phyloP scores from a whole-genome alignment of 106 monocot genomes.

The Iris macrosiphon region DNA sequence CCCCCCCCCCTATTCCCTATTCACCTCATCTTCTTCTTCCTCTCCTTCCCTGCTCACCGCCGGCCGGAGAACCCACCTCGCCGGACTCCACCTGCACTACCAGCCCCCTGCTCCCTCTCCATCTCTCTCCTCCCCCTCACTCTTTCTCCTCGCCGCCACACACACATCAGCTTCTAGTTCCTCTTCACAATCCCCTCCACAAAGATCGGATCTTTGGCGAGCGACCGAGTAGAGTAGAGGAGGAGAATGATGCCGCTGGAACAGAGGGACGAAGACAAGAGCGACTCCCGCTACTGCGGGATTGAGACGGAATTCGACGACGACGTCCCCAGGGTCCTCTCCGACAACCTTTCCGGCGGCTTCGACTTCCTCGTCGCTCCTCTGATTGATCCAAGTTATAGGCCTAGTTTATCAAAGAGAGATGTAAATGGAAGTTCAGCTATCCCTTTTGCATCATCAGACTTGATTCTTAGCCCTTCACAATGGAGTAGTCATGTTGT shows the following conservation, averaged over 20 bases:
- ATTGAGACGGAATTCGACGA: slow-evolving; percentile 73
- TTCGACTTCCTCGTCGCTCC: slow-evolving; percentile 89
- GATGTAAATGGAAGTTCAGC: slow-evolving; percentile 13
- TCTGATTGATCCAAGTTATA: slow-evolving; percentile 35
- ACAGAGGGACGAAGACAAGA: slow-evolving; percentile 77
- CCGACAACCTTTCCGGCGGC: slow-evolving; percentile 44
- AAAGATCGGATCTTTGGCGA: too few relatives aligned
- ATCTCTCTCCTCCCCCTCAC: too few relatives aligned
- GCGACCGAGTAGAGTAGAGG: too few relatives aligned
- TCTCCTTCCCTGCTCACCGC: too few relatives aligned
- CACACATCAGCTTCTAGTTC: too few relatives aligned
- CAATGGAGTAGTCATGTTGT: slow-evolving; percentile 31
- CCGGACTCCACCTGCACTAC: too few relatives aligned
- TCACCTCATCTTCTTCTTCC: too few relatives aligned
- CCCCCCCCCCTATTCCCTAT: too few relatives aligned
- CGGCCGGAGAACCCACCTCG: too few relatives aligned
- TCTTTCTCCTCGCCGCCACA: too few relatives aligned
- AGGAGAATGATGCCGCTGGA: slow-evolving; percentile 99
- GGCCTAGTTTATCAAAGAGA: slow-evolving; percentile 24
- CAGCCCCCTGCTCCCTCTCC: too few relatives aligned
- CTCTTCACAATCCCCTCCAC: too few relatives aligned
- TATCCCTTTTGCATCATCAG: slow-evolving; percentile 26
- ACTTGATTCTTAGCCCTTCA: slow-evolving; percentile 22
- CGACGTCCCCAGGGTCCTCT: slow-evolving; percentile 62
- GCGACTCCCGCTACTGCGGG: slow-evolving; percentile 93